phyloP scores from a whole-genome alignment of 1,139 yeast species.

The Sugiyamaella neomexicana region DNA sequence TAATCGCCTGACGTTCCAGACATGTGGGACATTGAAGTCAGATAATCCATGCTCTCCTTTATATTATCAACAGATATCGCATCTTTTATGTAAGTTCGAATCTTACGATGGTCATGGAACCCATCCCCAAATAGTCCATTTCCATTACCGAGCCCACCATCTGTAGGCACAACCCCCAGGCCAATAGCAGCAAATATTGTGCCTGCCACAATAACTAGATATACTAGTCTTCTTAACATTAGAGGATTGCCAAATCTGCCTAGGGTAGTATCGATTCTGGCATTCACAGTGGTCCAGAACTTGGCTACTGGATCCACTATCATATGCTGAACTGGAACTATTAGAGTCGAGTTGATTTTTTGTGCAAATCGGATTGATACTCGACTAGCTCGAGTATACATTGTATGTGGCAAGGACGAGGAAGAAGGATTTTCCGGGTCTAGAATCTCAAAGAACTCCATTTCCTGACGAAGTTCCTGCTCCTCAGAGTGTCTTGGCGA shows the following conservation, averaged over 20 bases:
- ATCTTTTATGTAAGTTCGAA: slow-evolving; percentile 51
- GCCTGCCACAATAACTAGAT: slow-evolving; percentile 61
- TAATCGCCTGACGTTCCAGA: slow-evolving; percentile 88
- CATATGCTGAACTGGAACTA: slow-evolving; percentile 52
- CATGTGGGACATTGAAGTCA: slow-evolving; percentile 80
- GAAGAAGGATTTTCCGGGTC: slow-evolving; percentile 34
- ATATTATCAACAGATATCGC: slow-evolving; percentile 59
- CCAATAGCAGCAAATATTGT: slow-evolving; percentile 59
- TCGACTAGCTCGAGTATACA: slow-evolving; percentile 31
- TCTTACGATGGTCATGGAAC: slow-evolving; percentile 58
- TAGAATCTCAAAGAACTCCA: slow-evolving; percentile 48
- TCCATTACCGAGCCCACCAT: slow-evolving; percentile 45
- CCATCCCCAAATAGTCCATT: slow-evolving; percentile 50
- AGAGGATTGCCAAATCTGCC: slow-evolving; percentile 80
- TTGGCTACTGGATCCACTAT: slow-evolving; percentile 71
- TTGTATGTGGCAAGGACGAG: slow-evolving; percentile 20
- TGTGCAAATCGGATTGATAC: slow-evolving; percentile 34
- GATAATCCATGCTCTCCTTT: slow-evolving; percentile 69
- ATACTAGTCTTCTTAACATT: slow-evolving; percentile 72
- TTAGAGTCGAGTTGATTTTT: slow-evolving; percentile 48
- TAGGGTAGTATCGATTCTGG: slow-evolving; percentile 56
- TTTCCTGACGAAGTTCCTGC: slow-evolving; percentile 30
- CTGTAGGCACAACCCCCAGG: slow-evolving; percentile 48
- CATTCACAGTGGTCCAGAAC: slow-evolving; percentile 48
- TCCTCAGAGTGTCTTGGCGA: slow-evolving; percentile 12